Evolutionary conservation across 805 yeast genomes (phyloP).

Genomic region (Ogataea philodendri): DNA sequence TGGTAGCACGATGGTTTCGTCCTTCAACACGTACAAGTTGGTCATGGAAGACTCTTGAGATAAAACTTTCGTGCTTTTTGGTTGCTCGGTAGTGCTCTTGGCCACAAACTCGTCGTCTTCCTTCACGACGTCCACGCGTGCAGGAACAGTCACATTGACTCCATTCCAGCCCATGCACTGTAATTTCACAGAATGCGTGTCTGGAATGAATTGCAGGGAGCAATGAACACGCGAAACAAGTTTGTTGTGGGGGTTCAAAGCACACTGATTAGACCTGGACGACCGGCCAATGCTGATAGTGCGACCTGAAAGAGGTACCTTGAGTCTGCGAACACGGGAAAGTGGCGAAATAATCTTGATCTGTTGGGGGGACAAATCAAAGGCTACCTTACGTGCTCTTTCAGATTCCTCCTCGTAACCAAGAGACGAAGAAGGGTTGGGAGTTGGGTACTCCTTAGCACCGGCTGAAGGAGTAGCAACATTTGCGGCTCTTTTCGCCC

Average conservation of each 20-base stretch:
- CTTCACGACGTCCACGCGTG: conserved; percentile 31
- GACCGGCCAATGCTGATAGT: conserved; percentile 64
- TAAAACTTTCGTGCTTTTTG: conserved; percentile 34
- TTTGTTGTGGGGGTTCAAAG: conserved; percentile 47
- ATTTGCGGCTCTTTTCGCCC: conserved; percentile 3
- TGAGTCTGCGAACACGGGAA: conserved; percentile 37
- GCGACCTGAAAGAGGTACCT: conserved; percentile 39
- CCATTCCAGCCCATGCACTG: conserved; percentile 86
- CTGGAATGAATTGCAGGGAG: conserved; percentile 43
- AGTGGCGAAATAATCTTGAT: conserved; percentile 36
- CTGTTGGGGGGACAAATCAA: conserved; percentile 16
- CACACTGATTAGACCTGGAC: conserved; percentile 53
- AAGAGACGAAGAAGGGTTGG: conserved; percentile 63
- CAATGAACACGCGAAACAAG: conserved; percentile 69
- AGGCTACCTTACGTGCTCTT: conserved; percentile 11
- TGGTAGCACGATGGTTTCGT: conserved; percentile 67
- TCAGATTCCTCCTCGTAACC: conserved; percentile 31
- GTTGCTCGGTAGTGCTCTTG: conserved; percentile 12
- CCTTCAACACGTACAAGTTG: conserved; percentile 55
- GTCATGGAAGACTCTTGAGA: conserved; percentile 43
- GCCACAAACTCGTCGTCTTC: conserved; percentile 22
- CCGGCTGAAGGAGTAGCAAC: neutral
- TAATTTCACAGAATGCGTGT: conserved; percentile 44
- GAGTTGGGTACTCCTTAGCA: conserved; percentile 57
- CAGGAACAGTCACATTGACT: conserved; percentile 62